Evolutionary conservation across 495 filamentous ascomycete species (phyloP), one percentile per base, ranked within the genome.

Genomic region (Staphylotrichum longicolle): DNA sequence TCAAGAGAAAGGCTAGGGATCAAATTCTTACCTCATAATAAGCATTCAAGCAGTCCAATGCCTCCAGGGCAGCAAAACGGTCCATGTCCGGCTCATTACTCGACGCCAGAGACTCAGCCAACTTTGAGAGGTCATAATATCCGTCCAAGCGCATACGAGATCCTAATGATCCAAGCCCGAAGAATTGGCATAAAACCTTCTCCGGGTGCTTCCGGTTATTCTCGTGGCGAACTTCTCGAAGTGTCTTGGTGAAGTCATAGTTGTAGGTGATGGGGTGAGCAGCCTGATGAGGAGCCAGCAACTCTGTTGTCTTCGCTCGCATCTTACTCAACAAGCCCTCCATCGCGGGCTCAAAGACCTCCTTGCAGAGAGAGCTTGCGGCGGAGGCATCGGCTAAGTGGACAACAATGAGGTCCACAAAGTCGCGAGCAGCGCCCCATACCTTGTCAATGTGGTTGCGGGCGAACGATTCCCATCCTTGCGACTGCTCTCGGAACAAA

Each of bases 251-350:
- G 47, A 81, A 80, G 33, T 82, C 76, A 48, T 83, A 78, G 66
- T 85, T 85, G 64, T 86, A 86, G 0, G 82, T 85, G 41, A 86
- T 86, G 0, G 78, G 78, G 53, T 81, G 76, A 0, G 66, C 65
- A 2, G 58, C 64, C 8, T 69, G 54, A 47, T 80, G 74, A 1
- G 70, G 74, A 2, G n/a, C 54, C 2, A 81, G 50, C 11, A 83
- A 52, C 41, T 76, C 72, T 3, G 49, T 51, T 2, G 72, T 60
- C 62, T 78, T 79, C 5, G 44, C 48, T 5, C 49, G 54, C 30
- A 78, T 65, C 0, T 59, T 30, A 0, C 48, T 12, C 27, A 68
- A 41, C 3, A 77, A 47, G 0, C 52, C 7, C 4, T 67, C 61
- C 57, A 80, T 66, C 1, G 67, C 68, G 5, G 72, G 70, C 3